Conservation (phyloP, 208 protist genomes). For the Crithidia brevicula region DNA sequence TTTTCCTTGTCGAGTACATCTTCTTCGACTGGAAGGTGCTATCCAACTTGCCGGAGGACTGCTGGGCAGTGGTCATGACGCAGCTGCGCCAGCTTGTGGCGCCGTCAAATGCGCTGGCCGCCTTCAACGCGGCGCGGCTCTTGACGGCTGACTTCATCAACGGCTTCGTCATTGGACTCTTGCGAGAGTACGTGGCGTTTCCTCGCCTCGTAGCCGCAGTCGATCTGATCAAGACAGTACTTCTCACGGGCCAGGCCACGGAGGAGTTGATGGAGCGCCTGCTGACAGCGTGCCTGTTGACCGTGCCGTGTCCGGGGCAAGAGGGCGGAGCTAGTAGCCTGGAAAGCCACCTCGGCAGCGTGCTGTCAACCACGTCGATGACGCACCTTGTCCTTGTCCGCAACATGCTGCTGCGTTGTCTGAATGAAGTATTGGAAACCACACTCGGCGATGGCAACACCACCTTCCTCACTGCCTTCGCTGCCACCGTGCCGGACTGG, state of each 20-base stretch:
- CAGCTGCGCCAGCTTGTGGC: slow-evolving; percentile 41
- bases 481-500: slow-evolving; percentile 42
- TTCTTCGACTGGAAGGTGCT: slow-evolving; percentile 71
- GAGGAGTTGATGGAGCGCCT: slow-evolving; percentile 46
- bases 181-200: slow-evolving; percentile 55
- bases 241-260: slow-evolving; percentile 29
- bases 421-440: slow-evolving; percentile 49
- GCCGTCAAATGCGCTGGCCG: slow-evolving; percentile 36
- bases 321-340: slow-evolving; percentile 13
- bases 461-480: slow-evolving; percentile 31
- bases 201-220: slow-evolving; percentile 39
- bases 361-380: slow-evolving; percentile 34
- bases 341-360: slow-evolving; percentile 46
- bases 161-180: slow-evolving; percentile 65
- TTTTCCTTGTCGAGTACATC: slow-evolving; percentile 46
- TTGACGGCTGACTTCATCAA: slow-evolving; percentile 55
- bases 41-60: slow-evolving; percentile 32
- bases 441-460: slow-evolving; percentile 15
- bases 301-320: slow-evolving; percentile 34
- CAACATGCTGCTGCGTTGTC: slow-evolving; percentile 52
- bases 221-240: slow-evolving; percentile 29
- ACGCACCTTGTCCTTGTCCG: slow-evolving; percentile 53
- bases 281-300: slow-evolving; percentile 42
- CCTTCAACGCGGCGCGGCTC: slow-evolving; percentile 61
- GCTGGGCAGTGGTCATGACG: slow-evolving; percentile 24